Base-by-base conservation (phyloP, 129 eudicot genomes). In the Apium graveolens region DNA sequence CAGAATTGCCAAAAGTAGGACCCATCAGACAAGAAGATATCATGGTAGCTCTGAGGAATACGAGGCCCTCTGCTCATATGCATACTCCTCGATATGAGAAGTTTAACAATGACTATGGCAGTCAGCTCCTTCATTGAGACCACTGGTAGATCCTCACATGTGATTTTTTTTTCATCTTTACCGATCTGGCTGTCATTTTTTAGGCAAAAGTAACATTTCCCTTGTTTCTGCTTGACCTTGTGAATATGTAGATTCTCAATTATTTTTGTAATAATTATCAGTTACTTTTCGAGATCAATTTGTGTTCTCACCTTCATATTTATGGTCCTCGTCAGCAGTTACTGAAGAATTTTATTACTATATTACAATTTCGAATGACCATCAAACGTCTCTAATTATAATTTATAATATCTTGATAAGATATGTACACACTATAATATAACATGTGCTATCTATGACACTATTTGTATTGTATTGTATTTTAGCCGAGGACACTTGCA, bases 21-120 rank as follows among this genome's bases (percentile, higher is more conserved):
- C 97, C 99, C 31, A 92, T 96, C 26, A 87, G 82, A 41, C 87
- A 43, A 13, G 85, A 73, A 69, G 99, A 96, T 76, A 83, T 96
- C 31, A 87, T 89, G 78, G 80, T 76, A 69, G 97, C 99, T 9
- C 60, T 92, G 85, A 96, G 71, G 90, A 96, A 96, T 83, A 96
- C 99, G 1, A 84, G 99, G 69, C 99, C 99, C 35, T 96, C 99
- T 16, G 99, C 99, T 43, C 99, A 92, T 81, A 91, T 96, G 57
- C 93, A 81, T n/a, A 92, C 99, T 13, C 97, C 83, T 71, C 97
- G 99, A 63, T 96, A 96, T 78, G 95, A 92, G 42, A 88, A 89
- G 85, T 96, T 96, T 44, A 96, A 96, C 70, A 84, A 85, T 0
- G 99, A 96, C 83, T 96, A 96, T 80, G 99, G 99, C 42, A 96